A percentile compares a stretch with the other conserved stretches of the same genome.
Conservation (phyloP, 2,329 filamentous ascomycete genomes). For the Chaetothyriales sp. region DNA sequence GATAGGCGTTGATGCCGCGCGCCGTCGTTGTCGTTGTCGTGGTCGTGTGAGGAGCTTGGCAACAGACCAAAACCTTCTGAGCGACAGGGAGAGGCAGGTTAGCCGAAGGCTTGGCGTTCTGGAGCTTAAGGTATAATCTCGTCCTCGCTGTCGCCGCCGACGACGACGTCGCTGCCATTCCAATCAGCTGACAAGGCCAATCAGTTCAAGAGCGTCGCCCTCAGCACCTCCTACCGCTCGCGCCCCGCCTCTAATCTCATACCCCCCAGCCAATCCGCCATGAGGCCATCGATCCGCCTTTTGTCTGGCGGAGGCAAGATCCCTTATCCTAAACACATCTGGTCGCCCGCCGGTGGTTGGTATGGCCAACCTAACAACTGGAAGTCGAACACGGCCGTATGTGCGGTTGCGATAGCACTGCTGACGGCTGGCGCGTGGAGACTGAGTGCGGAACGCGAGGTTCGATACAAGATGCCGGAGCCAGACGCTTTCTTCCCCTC, state of each 20-base stretch:
- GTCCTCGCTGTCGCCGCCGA: not conserved
- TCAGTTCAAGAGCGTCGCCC: not conserved
- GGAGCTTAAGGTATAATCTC: not conserved
- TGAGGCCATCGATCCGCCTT: not conserved
- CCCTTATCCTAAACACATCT: slow-evolving; percentile 79
- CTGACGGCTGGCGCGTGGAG: slow-evolving; percentile 55
- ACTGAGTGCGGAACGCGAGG: slow-evolving; percentile 58
- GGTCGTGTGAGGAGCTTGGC: not conserved
- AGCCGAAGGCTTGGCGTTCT: not conserved
- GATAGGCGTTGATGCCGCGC: not conserved
- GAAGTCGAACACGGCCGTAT: slow-evolving; percentile 75
- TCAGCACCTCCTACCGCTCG: not conserved
- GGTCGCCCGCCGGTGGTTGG: slow-evolving; percentile 97
- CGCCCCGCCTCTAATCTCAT: not conserved
- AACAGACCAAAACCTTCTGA: not conserved
- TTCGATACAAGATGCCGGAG: slow-evolving; percentile 60
- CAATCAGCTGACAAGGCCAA: too few relatives aligned
- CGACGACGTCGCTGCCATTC: not conserved
- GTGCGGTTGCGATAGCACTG: slow-evolving; percentile 52
- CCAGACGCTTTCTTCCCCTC: slow-evolving; percentile 66
- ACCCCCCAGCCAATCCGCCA: not conserved
- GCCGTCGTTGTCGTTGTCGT: not conserved
- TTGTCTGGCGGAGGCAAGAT: slow-evolving; percentile 56
- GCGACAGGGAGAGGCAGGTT: not conserved
- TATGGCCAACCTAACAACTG: slow-evolving; percentile 90